Percentiles rank a stretch among this genome's conserved stretches.
phyloP scores from a whole-genome alignment of 495 filamentous ascomycete genomes.

The Penicillium paradoxum region DNA sequence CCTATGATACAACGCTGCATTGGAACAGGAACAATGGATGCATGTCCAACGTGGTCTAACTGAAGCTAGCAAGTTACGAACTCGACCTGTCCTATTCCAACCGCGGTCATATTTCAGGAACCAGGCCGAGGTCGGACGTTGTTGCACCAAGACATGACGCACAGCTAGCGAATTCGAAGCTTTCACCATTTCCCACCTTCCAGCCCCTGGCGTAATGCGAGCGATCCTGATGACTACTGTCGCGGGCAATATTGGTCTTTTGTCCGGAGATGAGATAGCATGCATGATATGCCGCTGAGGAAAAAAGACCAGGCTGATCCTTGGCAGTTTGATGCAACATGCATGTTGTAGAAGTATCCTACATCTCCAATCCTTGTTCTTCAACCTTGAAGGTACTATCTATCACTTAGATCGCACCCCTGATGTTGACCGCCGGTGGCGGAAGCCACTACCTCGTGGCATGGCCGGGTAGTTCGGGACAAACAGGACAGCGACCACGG shows the following conservation, averaged over 20 bases:
- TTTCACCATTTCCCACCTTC: neutral
- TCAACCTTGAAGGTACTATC: neutral
- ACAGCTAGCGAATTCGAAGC: neutral
- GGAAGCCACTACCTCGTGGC: slow-evolving; percentile 15
- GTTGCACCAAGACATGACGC: neutral
- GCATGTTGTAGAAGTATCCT: neutral
- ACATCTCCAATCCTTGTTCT: neutral
- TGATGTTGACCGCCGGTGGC: slow-evolving; percentile 9
- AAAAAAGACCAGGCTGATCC: neutral
- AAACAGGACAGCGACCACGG: neutral
- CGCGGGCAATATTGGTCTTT: neutral
- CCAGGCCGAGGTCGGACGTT: neutral
- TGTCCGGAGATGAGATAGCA: neutral
- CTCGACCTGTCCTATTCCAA: neutral
- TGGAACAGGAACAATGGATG: neutral
- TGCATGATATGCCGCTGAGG: neutral
- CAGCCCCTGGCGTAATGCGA: neutral
- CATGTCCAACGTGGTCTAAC: slow-evolving; percentile 4
- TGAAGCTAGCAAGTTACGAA: neutral
- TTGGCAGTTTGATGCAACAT: neutral
- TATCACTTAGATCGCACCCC: neutral
- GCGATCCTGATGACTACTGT: neutral
- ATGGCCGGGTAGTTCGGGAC: slow-evolving; percentile 1
- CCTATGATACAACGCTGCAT: slow-evolving; percentile 4
- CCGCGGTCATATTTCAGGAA: slow-evolving; percentile 1